phyloP scores from a whole-genome alignment of 106 monocot species.

The Dendrobium chrysotoxum region DNA sequence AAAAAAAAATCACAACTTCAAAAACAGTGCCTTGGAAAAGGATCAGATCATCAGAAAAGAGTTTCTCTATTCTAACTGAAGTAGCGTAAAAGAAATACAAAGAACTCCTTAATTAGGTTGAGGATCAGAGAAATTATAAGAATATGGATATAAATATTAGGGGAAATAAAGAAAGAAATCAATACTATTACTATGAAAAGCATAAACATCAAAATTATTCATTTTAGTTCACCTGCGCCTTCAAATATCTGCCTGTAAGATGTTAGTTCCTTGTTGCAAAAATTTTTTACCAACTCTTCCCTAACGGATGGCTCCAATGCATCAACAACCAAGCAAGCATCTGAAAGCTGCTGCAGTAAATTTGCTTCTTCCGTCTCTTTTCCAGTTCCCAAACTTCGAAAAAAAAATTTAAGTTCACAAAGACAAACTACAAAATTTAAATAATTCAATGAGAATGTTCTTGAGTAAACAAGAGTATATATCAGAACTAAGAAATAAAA shows the following conservation, averaged over 20 bases:
- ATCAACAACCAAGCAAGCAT: slow-evolving; percentile 99
- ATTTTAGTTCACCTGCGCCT: slow-evolving; percentile 70
- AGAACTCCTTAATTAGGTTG: background rate
- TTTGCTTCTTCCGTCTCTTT: slow-evolving; percentile 93
- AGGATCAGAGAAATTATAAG: background rate
- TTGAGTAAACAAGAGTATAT: background rate
- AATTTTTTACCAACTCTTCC: slow-evolving; percentile 92
- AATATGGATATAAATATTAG: background rate
- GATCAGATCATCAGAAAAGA: background rate
- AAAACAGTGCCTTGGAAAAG: background rate
- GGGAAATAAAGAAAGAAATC: background rate
- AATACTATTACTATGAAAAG: background rate
- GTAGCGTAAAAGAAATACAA: background rate
- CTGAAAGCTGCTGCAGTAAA: slow-evolving; percentile 84
- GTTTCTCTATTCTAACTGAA: background rate
- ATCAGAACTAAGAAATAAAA: background rate
- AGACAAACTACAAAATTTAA: background rate
- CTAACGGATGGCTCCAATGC: slow-evolving; percentile 93
- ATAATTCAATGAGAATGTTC: background rate
- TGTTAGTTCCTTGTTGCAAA: slow-evolving; percentile 95
- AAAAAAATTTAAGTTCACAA: background rate
- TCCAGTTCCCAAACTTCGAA: slow-evolving; percentile 87
- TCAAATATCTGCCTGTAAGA: slow-evolving; percentile 97
- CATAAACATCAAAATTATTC: background rate
- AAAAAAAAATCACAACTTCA: background rate